phyloP scores from a whole-genome alignment of 768 basidiomycete species.

The Naganishia onofrii region DNA sequence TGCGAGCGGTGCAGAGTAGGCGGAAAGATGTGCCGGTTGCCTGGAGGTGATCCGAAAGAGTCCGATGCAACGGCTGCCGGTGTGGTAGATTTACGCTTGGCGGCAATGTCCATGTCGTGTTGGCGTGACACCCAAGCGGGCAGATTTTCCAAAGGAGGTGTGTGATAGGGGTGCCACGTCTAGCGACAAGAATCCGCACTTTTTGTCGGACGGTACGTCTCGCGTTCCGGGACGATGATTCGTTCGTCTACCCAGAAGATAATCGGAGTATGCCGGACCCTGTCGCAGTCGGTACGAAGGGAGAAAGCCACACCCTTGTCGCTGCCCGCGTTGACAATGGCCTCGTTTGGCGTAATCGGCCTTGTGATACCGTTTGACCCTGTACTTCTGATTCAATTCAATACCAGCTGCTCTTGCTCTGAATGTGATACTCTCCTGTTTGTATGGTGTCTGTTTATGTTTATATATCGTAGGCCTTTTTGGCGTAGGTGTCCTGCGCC shows the following conservation, averaged over 20 bases:
- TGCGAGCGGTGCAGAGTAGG: conserved; percentile 3
- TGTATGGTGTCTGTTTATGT: neutral
- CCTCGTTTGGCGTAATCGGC: neutral
- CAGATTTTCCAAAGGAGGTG: neutral
- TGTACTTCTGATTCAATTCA: neutral
- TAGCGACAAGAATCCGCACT: neutral
- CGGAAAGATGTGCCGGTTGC: conserved; percentile 20
- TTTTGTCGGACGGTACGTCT: neutral
- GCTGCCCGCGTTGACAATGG: neutral
- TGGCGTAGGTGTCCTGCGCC: neutral
- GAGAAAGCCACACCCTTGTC: neutral
- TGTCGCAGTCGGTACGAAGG: neutral
- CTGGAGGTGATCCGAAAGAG: conserved; percentile 19
- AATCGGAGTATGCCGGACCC: neutral
- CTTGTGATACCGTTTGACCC: neutral
- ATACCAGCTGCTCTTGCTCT: neutral
- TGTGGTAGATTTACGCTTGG: conserved; percentile 11
- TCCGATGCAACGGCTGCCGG: conserved; percentile 9
- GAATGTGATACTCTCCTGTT: neutral
- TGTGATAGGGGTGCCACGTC: neutral
- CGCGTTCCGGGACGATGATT: neutral
- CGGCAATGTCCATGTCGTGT: conserved; percentile 20
- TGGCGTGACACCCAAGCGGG: neutral
- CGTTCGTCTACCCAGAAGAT: neutral
- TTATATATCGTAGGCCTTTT: neutral